A percentile compares a stretch with the other conserved stretches of the same genome.
phyloP scores from a whole-genome alignment of 345 rosid genomes.

The Acer yangbiense region DNA sequence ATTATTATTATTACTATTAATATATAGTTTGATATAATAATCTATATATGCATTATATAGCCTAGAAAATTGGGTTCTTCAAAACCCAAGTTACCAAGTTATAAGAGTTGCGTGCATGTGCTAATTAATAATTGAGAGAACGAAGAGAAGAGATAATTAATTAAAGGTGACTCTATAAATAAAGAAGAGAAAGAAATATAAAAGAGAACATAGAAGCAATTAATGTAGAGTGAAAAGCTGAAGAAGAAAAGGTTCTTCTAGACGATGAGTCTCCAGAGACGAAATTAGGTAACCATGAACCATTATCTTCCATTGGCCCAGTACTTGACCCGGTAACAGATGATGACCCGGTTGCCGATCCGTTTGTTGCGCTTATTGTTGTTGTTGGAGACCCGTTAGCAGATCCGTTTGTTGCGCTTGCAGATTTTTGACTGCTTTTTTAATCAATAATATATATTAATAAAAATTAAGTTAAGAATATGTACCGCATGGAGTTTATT shows the following conservation, averaged over 20 bases:
- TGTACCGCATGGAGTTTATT: not conserved
- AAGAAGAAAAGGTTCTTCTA: conserved; percentile 16
- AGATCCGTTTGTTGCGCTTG: conserved; percentile 34
- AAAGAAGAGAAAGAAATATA: no score
- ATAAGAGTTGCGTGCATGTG: no score
- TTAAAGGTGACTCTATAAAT: no score
- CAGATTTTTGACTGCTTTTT: conserved; percentile 56
- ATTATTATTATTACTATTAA: no score
- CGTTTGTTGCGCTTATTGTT: conserved; percentile 30
- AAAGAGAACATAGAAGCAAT: no score
- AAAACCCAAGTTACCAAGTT: not conserved
- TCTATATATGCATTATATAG: conserved; percentile 24
- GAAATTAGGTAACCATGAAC: conserved; percentile 51
- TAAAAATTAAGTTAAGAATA: not conserved
- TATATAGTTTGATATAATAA: not conserved
- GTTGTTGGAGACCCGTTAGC: conserved; percentile 25
- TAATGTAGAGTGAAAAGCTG: conserved; percentile 13
- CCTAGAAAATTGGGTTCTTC: conserved; percentile 34
- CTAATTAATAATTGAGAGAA: no score
- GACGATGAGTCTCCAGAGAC: conserved; percentile 42
- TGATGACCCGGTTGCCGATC: conserved; percentile 27
- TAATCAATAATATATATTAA: not conserved
- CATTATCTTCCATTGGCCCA: conserved; percentile 19
- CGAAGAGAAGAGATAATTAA: no score
- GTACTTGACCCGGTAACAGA: not conserved